These are phyloP conservation scores for Mastigamoeba balamuthi DNA, from an alignment of 78 protist genomes.

Conservation along the genomic window DNA sequence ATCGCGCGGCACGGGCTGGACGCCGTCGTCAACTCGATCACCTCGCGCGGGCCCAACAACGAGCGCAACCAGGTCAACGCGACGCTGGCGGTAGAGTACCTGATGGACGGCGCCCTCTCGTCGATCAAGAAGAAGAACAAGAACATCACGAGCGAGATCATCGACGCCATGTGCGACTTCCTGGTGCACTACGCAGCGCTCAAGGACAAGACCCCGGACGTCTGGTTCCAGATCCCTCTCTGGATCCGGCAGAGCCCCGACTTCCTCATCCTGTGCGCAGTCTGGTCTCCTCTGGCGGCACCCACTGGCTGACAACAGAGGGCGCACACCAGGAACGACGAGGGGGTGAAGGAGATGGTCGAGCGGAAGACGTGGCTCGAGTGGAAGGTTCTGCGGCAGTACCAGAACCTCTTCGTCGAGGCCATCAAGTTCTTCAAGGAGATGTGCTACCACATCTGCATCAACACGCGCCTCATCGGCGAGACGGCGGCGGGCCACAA, in stretches of 20 bases:
- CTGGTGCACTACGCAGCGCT: background rate
- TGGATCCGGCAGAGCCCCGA: constrained; percentile 4
- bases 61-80: background rate
- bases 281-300: background rate
- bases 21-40: background rate
- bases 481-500: background rate
- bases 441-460: constrained; percentile 1
- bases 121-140: constrained; percentile 2
- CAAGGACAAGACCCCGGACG: background rate
- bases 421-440: background rate
- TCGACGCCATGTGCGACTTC: background rate
- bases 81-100: background rate
- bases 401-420: background rate
- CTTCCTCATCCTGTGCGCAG: background rate
- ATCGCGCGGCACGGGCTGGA: background rate
- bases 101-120: background rate
- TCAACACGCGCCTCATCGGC: constrained; percentile 1
- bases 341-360: background rate
- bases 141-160: background rate
- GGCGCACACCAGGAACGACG: background rate
- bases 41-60: background rate
- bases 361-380: constrained; percentile 1
- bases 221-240: background rate
- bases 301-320: background rate
- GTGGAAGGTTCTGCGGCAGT: background rate